Base-by-base conservation (phyloP, 2,329 filamentous ascomycete genomes). In the Claviceps sp. region DNA sequence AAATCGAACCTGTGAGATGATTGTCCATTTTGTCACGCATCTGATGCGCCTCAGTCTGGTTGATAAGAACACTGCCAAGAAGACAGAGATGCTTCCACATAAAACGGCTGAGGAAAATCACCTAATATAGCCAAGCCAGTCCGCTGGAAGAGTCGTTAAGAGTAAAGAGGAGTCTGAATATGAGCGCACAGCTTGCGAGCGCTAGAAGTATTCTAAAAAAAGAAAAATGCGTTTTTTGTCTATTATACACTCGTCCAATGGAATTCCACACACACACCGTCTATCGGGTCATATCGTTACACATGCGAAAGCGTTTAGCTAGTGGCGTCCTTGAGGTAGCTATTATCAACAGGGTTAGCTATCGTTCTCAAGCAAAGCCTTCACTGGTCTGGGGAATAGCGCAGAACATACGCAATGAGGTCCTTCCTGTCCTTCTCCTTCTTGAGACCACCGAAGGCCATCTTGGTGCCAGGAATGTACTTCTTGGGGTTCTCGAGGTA, bases 401-500 rank as follows among this genome's bases (percentile, higher is more conserved):
- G 23, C 7, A 22, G 17, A 23, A 80, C 85, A 65, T 86, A 91
- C 85, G 88, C 89, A 82, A 98, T 95, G 66, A 98, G 80, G 75
- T 98, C 91, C 73, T 97, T 95, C 72, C 93, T 83, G 79, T 97
- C 93, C 87, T 97, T 97, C 69, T 83, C 82, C 88, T 98, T 98
- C 90, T 98, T 98, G 69, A 98, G 82, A 73, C 93, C 93, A 77
- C 93, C 93, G 71, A 97, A 98, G 66, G 93, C 93, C 93, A 98
- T 98, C 88, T 97, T 98, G 78, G 93, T 98, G 64, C 93, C 93
- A 63, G 93, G 93, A 60, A 98, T 96, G 83, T 90, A 98, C 82
- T 97, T 97, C 86, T 98, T 98, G 77, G 93, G 93, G 86, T 97
- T 97, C 83, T 98, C 93, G 67, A 98, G 90, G 84, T 98, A 98